These are phyloP conservation scores for Fraxinus latifolia DNA, from an alignment of 305 asterid genomes.

Conservation along the genomic window DNA sequence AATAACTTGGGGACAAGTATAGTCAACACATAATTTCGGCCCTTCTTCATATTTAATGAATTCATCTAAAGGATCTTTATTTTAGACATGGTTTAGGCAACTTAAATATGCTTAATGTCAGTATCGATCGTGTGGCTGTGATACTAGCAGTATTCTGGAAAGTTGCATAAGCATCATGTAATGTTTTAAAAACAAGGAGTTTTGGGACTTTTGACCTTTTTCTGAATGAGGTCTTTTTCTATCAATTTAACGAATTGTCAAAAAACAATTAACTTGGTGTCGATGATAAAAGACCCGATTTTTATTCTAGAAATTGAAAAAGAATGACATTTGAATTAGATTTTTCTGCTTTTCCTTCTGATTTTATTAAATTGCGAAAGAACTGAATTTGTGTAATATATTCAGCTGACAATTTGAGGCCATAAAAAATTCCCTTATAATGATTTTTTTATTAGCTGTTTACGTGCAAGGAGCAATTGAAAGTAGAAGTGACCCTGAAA, in stretches of 20 bases:
- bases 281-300: neutral
- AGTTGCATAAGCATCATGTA: neutral
- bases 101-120: neutral
- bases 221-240: neutral
- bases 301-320: neutral
- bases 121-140: neutral
- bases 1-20: neutral
- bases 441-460: conserved; percentile 40
- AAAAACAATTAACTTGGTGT: neutral
- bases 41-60: neutral
- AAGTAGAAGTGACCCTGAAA: conserved; percentile 54
- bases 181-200: neutral
- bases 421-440: neutral
- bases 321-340: neutral
- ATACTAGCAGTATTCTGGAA: neutral
- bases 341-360: neutral
- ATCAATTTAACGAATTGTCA: neutral
- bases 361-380: neutral
- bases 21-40: neutral
- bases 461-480: conserved; percentile 51
- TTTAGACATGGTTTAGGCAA: neutral
- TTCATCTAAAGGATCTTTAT: neutral
- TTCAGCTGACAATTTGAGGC: neutral
- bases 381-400: neutral
- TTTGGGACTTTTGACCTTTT: neutral